Percentiles rank a stretch among this genome's conserved stretches.
phyloP scores from a whole-genome alignment of 345 rosid genomes.

The Firmiana major region DNA sequence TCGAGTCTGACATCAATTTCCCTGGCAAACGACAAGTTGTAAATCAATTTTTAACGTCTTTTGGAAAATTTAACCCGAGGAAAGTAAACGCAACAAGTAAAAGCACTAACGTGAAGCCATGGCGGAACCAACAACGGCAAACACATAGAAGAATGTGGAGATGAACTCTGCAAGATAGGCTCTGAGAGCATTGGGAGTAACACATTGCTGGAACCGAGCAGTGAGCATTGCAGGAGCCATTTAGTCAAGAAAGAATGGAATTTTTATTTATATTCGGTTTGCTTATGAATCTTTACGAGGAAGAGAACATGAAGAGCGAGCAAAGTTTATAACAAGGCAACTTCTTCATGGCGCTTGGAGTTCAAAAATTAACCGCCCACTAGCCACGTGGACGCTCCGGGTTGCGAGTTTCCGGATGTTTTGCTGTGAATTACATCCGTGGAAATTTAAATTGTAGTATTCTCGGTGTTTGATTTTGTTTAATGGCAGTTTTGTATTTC shows the following conservation, averaged over 20 bases:
- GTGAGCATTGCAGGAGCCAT: conserved; percentile 51
- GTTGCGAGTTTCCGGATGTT: neutral
- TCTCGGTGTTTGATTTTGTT: too few relatives aligned
- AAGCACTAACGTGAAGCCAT: conserved; percentile 64
- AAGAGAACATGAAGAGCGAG: neutral
- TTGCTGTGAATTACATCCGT: neutral
- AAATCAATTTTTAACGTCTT: neutral
- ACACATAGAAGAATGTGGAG: conserved; percentile 83
- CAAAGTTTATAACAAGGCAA: neutral
- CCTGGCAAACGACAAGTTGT: conserved; percentile 20
- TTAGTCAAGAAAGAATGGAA: neutral
- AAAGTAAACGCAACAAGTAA: neutral
- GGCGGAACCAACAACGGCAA: conserved; percentile 78
- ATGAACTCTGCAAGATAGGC: conserved; percentile 84
- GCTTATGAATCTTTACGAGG: neutral
- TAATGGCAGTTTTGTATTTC: too few relatives aligned
- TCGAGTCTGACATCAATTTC: conserved; percentile 60
- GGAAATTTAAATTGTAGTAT: too few relatives aligned
- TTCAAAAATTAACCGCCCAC: conserved; percentile 16
- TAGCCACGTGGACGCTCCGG: conserved; percentile 2
- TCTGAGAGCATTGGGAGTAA: conserved; percentile 51
- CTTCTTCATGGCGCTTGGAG: neutral
- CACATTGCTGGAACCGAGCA: conserved; percentile 40
- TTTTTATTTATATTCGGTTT: neutral
- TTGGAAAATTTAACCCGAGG: neutral